Percentiles rank a stretch among this genome's conserved stretches.
Conservation (phyloP, 73 alveolate species). For the Blepharisma japonicum region DNA sequence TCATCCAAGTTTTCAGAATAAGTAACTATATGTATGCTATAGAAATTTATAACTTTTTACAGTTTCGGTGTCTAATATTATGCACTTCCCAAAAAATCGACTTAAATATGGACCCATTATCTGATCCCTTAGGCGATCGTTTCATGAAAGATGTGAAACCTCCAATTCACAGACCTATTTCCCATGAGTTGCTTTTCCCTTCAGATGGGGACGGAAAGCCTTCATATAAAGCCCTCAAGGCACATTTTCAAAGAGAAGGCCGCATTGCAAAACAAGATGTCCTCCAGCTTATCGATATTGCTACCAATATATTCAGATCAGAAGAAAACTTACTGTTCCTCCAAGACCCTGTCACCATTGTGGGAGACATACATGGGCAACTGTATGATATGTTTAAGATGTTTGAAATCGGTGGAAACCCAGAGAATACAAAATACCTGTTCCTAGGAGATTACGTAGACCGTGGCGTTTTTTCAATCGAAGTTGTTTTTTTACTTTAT, state of each 20-base stretch:
- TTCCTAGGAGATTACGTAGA: slow-evolving; percentile 87
- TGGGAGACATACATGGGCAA: slow-evolving; percentile 82
- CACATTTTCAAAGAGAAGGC: slow-evolving; percentile 67
- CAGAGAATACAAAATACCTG: slow-evolving; percentile 80
- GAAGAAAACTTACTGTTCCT: slow-evolving; percentile 75
- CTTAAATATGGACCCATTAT: neutral
- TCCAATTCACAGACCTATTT: slow-evolving; percentile 68
- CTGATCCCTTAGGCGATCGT: slow-evolving; percentile 45
- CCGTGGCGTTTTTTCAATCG: slow-evolving; percentile 80
- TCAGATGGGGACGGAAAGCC: slow-evolving; percentile 49
- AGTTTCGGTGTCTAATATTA: too few relatives aligned
- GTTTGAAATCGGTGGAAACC: slow-evolving; percentile 72
- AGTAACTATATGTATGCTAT: too few relatives aligned
- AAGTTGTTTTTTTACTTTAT: slow-evolving; percentile 61
- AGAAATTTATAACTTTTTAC: too few relatives aligned
- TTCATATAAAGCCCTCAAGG: slow-evolving; percentile 68
- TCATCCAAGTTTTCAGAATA: too few relatives aligned
- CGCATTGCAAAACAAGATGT: slow-evolving; percentile 53
- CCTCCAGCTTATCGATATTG: slow-evolving; percentile 47
- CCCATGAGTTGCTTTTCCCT: slow-evolving; percentile 60
- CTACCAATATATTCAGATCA: slow-evolving; percentile 34
- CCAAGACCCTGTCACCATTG: slow-evolving; percentile 78
- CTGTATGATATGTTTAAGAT: slow-evolving; percentile 44
- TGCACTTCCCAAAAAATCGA: too few relatives aligned
- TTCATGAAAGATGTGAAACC: slow-evolving; percentile 64